Evolutionary conservation across 768 basidiomycete genomes (phyloP), one percentile per base, ranked within the genome.

Genomic region (Rickenella mellea): DNA sequence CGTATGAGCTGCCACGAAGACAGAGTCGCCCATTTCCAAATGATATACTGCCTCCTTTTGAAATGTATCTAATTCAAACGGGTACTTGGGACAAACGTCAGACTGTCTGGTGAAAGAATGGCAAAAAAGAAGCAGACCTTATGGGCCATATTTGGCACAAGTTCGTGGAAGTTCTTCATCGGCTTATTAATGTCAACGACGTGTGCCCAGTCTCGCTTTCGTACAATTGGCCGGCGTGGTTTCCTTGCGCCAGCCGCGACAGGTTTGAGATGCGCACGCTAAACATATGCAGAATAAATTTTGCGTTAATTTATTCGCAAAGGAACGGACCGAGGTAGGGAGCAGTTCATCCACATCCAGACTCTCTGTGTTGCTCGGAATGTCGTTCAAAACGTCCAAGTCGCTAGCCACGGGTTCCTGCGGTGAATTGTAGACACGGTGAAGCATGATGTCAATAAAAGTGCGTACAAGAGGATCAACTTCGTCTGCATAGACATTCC

Each of bases 1-100:
- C 3, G 96, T 99, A 63, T 99, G 96, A 5, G 96, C 96, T 11
- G 96, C 96, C n/a, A 99, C 93, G 58, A 99, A 99, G 14, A 99
- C 94, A 10, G 91, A 94, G 51, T 99, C 89, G 7, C 93, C 96
- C 70, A 87, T 79, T 60, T 99, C 96, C 14, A 99, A 72, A 61
- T 96, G 92, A 61, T 96, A 96, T 6, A 98, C 89, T 1, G 96
- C 96, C 58, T 98, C 91, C 59, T 97, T 98, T 61, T 99, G 96
- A 67, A 98, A 99, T 0, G 83, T 93, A 60, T 99, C 96, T 24
- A 99, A 73, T 56, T 96, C 90, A 62, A 99, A 99, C n/a, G 96
- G 93, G 63, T 97, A 99, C 92, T 90, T 50, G 5, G 39, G 31
- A 12, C 35, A 9, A 38, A 40, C 10, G 8, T 19, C 1, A 4